Percentiles rank a stretch among this genome's conserved stretches.
Evolutionary conservation across 208 protist species (phyloP).

Genomic region (Kentomonas sorsogonicus): DNA sequence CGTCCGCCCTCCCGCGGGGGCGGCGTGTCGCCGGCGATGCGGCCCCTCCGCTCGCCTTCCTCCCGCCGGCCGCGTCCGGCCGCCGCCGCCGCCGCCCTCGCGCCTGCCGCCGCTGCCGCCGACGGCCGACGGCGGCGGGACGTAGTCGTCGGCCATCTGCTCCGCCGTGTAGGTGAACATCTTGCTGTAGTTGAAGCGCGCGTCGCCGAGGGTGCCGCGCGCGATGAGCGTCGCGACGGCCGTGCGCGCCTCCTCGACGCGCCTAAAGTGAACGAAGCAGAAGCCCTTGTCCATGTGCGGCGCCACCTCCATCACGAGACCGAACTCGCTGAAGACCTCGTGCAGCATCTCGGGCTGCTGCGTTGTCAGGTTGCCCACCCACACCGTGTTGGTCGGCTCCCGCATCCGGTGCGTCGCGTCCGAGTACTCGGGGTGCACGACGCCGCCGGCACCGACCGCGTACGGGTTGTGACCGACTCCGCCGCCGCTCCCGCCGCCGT

Average conservation of each 20-base stretch:
- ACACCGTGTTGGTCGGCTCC: slow-evolving; percentile 86
- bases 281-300: slow-evolving; percentile 62
- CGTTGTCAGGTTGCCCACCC: slow-evolving; percentile 81
- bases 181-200: slow-evolving; percentile 82
- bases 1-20: not conserved
- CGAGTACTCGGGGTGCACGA: not conserved
- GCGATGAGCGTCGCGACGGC: slow-evolving; percentile 66
- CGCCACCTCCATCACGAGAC: slow-evolving; percentile 74
- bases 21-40: no score
- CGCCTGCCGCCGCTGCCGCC: slow-evolving; percentile 2
- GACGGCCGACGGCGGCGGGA: slow-evolving; percentile 25
- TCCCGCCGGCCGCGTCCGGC: slow-evolving; percentile 14
- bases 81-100: slow-evolving; percentile 10
- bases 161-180: slow-evolving; percentile 78
- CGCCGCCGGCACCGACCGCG: not conserved
- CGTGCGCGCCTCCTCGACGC: slow-evolving; percentile 62
- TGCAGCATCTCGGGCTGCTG: slow-evolving; percentile 44
- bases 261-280: slow-evolving; percentile 84
- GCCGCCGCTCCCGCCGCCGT: slow-evolving; percentile 5
- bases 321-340: slow-evolving; percentile 67
- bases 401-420: slow-evolving; percentile 22
- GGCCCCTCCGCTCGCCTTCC: no score
- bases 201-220: slow-evolving; percentile 42
- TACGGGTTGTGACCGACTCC: not conserved
- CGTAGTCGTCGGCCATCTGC: slow-evolving; percentile 54